Percentiles rank a stretch among this genome's conserved stretches.
These are phyloP conservation scores for Cystobasidiaceae sp. DNA, from an alignment of 1,284 basidiomycete genomes.

Conservation along the genomic window DNA sequence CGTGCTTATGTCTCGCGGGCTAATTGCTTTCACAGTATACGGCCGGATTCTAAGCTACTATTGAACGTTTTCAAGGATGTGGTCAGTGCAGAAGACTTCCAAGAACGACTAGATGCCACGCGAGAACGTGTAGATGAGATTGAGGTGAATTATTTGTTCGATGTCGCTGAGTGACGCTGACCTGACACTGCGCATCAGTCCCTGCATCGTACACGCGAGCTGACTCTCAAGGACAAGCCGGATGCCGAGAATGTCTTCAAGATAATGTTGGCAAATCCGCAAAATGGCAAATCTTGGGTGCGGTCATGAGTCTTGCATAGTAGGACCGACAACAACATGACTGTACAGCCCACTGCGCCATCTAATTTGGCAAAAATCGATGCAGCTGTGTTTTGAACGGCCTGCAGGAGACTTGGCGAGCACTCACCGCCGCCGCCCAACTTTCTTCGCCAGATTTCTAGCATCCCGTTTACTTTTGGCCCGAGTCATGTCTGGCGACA, in stretches of 20 bases:
- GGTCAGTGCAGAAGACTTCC: slow-evolving; percentile 37
- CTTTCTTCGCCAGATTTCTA: too few relatives aligned
- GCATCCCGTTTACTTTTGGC: too few relatives aligned
- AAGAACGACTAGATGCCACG: slow-evolving; percentile 39
- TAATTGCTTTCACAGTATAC: slow-evolving; percentile 36
- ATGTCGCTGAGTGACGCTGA: background rate
- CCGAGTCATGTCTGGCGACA: slow-evolving; percentile 44
- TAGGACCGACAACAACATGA: too few relatives aligned
- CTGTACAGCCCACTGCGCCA: too few relatives aligned
- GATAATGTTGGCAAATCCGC: slow-evolving; percentile 15
- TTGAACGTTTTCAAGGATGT: slow-evolving; percentile 37
- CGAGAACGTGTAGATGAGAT: slow-evolving; percentile 39
- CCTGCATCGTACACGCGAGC: slow-evolving; percentile 39
- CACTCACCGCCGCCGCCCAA: too few relatives aligned
- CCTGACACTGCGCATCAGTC: slow-evolving; percentile 7
- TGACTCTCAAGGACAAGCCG: slow-evolving; percentile 38
- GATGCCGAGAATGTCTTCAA: slow-evolving; percentile 30
- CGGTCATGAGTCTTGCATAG: too few relatives aligned
- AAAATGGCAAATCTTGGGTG: slow-evolving; percentile 4
- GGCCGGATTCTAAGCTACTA: slow-evolving; percentile 40
- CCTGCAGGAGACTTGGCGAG: background rate
- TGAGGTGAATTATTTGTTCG: slow-evolving; percentile 26
- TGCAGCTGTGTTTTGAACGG: background rate
- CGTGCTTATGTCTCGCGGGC: slow-evolving; percentile 1
- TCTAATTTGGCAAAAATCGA: too few relatives aligned